Conservation (phyloP, 129 eudicot genomes). For the Flaveria linearis region DNA sequence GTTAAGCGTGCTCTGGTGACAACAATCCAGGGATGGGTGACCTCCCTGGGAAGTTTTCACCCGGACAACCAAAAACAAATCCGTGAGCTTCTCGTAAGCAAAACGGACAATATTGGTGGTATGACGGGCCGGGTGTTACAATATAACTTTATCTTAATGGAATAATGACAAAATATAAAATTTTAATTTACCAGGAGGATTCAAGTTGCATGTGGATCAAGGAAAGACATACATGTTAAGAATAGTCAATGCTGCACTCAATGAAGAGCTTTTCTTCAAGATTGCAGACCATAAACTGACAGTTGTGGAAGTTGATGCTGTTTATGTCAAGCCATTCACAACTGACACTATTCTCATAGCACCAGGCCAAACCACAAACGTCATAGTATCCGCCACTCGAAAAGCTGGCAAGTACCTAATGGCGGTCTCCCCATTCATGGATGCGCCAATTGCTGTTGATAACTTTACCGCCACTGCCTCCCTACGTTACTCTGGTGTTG, state of each 20-base stretch:
- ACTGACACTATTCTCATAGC: constrained; percentile 59
- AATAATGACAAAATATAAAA: background rate
- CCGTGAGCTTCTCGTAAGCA: too few relatives aligned
- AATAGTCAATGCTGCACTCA: constrained; percentile 72
- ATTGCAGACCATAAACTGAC: constrained; percentile 63
- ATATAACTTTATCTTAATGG: background rate
- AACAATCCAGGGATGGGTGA: too few relatives aligned
- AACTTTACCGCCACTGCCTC: constrained; percentile 68
- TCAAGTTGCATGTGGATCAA: constrained; percentile 46
- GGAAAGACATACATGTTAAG: constrained; percentile 66
- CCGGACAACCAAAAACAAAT: too few relatives aligned
- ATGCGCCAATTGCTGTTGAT: constrained; percentile 59
- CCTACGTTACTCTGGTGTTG: constrained; percentile 49
- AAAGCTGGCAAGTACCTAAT: constrained; percentile 54
- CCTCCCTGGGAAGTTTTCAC: too few relatives aligned
- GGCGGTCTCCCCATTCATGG: constrained; percentile 64
- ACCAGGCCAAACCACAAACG: constrained; percentile 82
- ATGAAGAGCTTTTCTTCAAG: constrained; percentile 74
- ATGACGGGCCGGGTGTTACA: too few relatives aligned
- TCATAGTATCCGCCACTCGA: constrained; percentile 40
- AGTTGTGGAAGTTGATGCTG: constrained; percentile 74
- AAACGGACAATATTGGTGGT: too few relatives aligned
- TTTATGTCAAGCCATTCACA: constrained; percentile 63
- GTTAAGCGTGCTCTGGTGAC: too few relatives aligned
- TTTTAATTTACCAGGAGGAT: constrained; percentile 41